These are phyloP conservation scores for Lactarius tabidus DNA, from an alignment of 768 basidiomycete genomes.

Conservation along the genomic window DNA sequence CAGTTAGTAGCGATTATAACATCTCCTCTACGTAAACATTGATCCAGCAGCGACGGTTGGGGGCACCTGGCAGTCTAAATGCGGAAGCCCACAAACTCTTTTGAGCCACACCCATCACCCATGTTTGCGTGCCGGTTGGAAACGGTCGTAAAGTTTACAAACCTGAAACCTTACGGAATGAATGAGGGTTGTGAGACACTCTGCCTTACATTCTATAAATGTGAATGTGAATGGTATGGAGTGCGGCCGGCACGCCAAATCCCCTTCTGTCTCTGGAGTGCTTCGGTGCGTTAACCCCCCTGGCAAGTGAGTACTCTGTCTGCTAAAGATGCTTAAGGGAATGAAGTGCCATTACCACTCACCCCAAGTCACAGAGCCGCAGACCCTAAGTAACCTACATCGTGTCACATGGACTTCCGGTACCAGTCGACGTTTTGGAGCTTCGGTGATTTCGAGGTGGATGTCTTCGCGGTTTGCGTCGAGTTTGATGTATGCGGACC, in stretches of 20 bases:
- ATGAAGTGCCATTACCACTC: not conserved
- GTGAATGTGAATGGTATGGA: constrained; percentile 14
- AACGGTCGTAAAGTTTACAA: constrained; percentile 20
- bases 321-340: constrained; percentile 8
- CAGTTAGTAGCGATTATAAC: constrained; percentile 21
- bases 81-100: constrained; percentile 11
- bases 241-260: constrained; percentile 15
- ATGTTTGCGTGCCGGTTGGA: constrained; percentile 13
- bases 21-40: constrained; percentile 22
- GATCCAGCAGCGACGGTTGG: constrained; percentile 16
- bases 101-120: constrained; percentile 7
- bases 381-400: not conserved
- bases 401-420: constrained; percentile 14
- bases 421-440: constrained; percentile 7
- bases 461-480: constrained; percentile 10
- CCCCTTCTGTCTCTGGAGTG: constrained; percentile 15
- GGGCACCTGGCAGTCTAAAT: constrained; percentile 12
- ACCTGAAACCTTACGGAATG: constrained; percentile 16
- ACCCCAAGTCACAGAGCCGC: not conserved
- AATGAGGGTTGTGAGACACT: constrained; percentile 12
- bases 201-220: constrained; percentile 22
- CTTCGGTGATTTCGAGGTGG: constrained; percentile 6
- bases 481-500: not conserved
- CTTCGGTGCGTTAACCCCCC: constrained; percentile 5
- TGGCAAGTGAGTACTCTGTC: constrained; percentile 15